Conservation (phyloP, 495 filamentous ascomycete species). For the Ramalina peruviana region DNA sequence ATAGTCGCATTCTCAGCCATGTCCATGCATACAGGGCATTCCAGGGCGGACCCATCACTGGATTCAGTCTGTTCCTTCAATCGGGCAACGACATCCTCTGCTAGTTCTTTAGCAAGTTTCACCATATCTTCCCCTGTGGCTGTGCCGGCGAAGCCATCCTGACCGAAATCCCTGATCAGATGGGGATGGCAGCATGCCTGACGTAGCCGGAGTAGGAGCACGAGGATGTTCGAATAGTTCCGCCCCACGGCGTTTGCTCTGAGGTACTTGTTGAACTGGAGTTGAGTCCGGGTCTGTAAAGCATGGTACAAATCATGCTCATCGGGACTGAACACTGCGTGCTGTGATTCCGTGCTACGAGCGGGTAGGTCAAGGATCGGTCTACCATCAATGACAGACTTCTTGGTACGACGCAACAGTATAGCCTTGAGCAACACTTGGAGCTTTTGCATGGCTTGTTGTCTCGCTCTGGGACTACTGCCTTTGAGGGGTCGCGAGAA, state of each 20-base stretch:
- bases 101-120: conserved; percentile 50
- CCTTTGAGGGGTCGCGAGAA: conserved; percentile 41
- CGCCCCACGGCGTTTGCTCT: conserved; percentile 54
- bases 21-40: conserved; percentile 76
- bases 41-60: conserved; percentile 39
- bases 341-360: conserved; percentile 48
- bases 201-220: conserved; percentile 75
- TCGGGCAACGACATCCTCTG: conserved; percentile 46
- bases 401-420: conserved; percentile 75
- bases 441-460: conserved; percentile 52
- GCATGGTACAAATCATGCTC: conserved; percentile 59
- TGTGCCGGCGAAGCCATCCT: conserved; percentile 33
- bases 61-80: conserved; percentile 38
- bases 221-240: conserved; percentile 74
- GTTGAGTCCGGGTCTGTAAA: conserved; percentile 50
- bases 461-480: conserved; percentile 19
- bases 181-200: conserved; percentile 91
- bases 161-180: conserved; percentile 63
- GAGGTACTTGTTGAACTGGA: conserved; percentile 68
- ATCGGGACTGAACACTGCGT: conserved; percentile 62
- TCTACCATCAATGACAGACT: conserved; percentile 68
- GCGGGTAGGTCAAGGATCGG: conserved; percentile 66
- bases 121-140: conserved; percentile 42
- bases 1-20: conserved; percentile 61
- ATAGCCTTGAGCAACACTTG: conserved; percentile 73